Conservation (phyloP, 257 asterid species). For the Nicotiana sylvestris region DNA sequence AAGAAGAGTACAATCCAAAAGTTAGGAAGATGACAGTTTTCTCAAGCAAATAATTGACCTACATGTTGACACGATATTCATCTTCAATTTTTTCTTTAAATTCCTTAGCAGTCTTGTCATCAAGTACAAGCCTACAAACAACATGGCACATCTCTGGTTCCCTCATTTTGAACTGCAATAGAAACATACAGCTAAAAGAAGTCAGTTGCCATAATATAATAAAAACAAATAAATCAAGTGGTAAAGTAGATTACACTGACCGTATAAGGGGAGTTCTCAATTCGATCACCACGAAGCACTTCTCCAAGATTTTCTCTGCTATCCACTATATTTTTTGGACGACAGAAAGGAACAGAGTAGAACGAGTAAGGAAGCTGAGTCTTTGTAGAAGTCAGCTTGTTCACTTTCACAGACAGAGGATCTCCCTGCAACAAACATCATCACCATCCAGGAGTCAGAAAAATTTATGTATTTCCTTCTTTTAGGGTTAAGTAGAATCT, state of each 20-base stretch:
- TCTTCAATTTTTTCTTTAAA: slow-evolving; percentile 57
- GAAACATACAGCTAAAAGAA: slow-evolving; percentile 11
- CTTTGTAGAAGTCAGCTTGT: slow-evolving; percentile 67
- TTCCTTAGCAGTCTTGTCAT: slow-evolving; percentile 53
- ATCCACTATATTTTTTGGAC: slow-evolving; percentile 51
- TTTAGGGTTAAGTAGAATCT: not conserved
- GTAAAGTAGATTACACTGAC: slow-evolving; percentile 28
- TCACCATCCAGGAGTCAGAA: not conserved
- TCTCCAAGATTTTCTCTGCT: slow-evolving; percentile 80
- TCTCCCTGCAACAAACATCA: slow-evolving; percentile 45
- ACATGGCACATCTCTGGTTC: slow-evolving; percentile 67
- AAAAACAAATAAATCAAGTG: not conserved
- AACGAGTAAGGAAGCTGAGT: slow-evolving; percentile 76
- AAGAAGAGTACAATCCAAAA: not conserved
- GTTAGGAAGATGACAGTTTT: not conserved
- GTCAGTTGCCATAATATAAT: slow-evolving; percentile 13
- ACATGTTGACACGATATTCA: slow-evolving; percentile 74
- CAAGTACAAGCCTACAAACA: slow-evolving; percentile 45
- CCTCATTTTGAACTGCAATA: slow-evolving; percentile 67
- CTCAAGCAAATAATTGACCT: slow-evolving; percentile 16
- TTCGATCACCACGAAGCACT: slow-evolving; percentile 82
- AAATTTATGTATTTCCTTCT: not conserved
- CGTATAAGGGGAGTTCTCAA: slow-evolving; percentile 67
- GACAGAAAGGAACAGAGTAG: slow-evolving; percentile 61
- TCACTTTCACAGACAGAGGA: slow-evolving; percentile 60